Evolutionary conservation across 345 rosid species (phyloP), one percentile per base, ranked within the genome.

Genomic region (Salix suchowensis): DNA sequence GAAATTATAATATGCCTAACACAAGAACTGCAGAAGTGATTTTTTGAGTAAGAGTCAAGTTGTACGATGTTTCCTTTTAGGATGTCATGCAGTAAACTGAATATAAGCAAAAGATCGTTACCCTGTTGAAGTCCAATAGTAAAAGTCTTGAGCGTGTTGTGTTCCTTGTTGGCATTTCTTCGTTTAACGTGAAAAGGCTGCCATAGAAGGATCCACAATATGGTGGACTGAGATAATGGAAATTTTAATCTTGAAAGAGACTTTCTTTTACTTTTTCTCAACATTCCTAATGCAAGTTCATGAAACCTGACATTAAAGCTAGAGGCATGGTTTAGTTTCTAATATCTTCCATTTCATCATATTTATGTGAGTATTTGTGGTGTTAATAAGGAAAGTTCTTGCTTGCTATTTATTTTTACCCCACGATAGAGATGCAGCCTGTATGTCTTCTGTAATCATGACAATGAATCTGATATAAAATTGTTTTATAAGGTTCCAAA

Each of bases 401-500:
- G 36, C 50, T n/a, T 23, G 15, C n/a, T 19, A 26, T 21, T 34
- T 68, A 8, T 36, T 39, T 42, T 76, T 19, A 14, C 69, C 50
- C 15, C 26, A 60, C 16, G 12, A 76, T 32, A 46, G 37, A 65
- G 74, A 37, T 58, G 37, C 46, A 67, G 66, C 72, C 67, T 18
- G 18, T 68, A 24, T 64, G 46, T 73, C 23, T 46, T 48, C 21
- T 40, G 24, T 72, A 60, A 37, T 73, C n/a, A 60, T 55, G 60
- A 72, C 26, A 12, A 39, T 44, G 76, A 69, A 30, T 83, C 78
- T 83, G 71, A 86, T 67, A 26, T 66, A 15, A 26, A 44, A 52
- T 79, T 65, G 72, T 44, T 82, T 80, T 77, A 16, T 62, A 75
- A 96, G 99, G 99, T 94, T 74, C 97, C 98, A 70, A 87, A 75